Evolutionary conservation across 345 rosid genomes (phyloP).

Genomic region (Lepidium sativum): DNA sequence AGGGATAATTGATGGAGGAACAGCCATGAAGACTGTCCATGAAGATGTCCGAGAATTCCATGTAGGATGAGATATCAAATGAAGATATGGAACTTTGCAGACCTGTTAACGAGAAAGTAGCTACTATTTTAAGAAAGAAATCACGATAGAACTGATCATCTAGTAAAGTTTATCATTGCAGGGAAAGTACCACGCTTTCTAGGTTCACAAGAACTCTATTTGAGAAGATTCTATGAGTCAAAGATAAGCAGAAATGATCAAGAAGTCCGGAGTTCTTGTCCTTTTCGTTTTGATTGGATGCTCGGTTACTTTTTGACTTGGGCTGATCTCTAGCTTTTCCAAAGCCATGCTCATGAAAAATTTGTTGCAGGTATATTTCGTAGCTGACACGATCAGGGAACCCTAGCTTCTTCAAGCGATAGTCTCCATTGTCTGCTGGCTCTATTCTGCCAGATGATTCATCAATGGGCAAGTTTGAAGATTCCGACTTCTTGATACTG

Average conservation of each 20-base stretch:
- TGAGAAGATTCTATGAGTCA: constrained; percentile 81
- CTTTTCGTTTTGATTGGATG: constrained; percentile 41
- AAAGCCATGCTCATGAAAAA: constrained; percentile 63
- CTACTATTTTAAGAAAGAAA: not conserved
- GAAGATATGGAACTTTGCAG: constrained; percentile 75
- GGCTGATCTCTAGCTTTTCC: constrained; percentile 42
- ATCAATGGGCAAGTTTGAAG: constrained; percentile 35
- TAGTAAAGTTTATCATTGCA: not conserved
- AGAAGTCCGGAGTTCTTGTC: constrained; percentile 58
- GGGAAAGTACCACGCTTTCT: constrained; percentile 64
- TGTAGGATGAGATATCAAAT: constrained; percentile 79
- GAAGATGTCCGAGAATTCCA: constrained; percentile 94
- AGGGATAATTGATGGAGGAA: constrained; percentile 67
- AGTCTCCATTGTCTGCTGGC: constrained; percentile 27
- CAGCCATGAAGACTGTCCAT: constrained; percentile 74
- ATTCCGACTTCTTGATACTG: constrained; percentile 29
- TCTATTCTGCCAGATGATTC: constrained; percentile 44
- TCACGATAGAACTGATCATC: not conserved
- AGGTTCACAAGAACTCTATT: constrained; percentile 61
- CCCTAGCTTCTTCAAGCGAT: constrained; percentile 29
- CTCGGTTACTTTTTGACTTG: constrained; percentile 30
- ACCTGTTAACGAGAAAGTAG: constrained; percentile 35
- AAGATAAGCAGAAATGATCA: constrained; percentile 77
- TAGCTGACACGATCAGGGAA: constrained; percentile 51
- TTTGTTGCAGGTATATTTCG: constrained; percentile 78